These are phyloP conservation scores for Amaranthus palmeri DNA, from an alignment of 148 eudicot genomes.

Conservation along the genomic window DNA sequence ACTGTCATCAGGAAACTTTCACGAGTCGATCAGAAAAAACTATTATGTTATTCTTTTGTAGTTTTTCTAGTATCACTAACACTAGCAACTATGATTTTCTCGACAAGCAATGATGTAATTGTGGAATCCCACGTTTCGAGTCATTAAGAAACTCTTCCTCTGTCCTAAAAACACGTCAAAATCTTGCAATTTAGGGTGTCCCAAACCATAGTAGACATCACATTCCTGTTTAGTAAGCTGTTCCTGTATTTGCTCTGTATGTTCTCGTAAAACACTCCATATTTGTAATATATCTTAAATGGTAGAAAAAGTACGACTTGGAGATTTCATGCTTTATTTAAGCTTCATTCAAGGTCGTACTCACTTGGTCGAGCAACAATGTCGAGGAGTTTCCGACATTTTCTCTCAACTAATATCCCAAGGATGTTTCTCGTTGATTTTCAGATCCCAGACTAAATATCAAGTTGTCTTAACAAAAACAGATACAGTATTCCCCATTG, in stretches of 20 bases:
- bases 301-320: background rate
- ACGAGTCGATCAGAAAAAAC: background rate
- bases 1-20: too few relatives aligned
- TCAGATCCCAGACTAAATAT: constrained; percentile 81
- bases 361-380: background rate
- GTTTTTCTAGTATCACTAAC: background rate
- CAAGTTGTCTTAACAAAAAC: constrained; percentile 92
- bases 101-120: background rate
- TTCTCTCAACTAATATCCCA: background rate
- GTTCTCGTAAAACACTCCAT: too few relatives aligned
- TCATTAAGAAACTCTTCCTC: too few relatives aligned
- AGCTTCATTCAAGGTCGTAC: background rate
- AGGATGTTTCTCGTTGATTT: constrained; percentile 4
- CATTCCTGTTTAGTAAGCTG: too few relatives aligned
- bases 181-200: too few relatives aligned
- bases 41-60: background rate
- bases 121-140: too few relatives aligned
- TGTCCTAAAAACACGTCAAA: too few relatives aligned
- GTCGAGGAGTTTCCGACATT: background rate
- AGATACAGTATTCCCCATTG: constrained; percentile 76
- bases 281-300: too few relatives aligned
- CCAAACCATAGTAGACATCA: too few relatives aligned
- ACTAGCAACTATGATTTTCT: background rate
- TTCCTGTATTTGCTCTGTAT: too few relatives aligned
- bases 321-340: background rate